Evolutionary conservation across 495 filamentous ascomycete species (phyloP).

Genomic region (Aspergillus affinis): DNA sequence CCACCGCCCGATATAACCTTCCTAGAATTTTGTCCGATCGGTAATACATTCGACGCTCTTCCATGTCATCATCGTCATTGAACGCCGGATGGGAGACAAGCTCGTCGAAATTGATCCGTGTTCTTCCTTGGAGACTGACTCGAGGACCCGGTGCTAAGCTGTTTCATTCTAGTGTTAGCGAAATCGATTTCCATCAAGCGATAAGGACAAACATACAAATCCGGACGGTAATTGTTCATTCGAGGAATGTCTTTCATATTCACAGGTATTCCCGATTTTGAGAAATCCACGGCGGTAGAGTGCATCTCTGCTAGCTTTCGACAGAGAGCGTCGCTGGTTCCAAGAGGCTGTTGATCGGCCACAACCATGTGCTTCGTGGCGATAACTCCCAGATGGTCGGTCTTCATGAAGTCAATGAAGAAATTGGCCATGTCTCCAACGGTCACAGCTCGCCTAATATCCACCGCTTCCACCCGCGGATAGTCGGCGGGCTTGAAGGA

Average conservation of each 20-base stretch:
- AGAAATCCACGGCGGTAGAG: conserved; percentile 80
- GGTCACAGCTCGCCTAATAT: conserved; percentile 56
- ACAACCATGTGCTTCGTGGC: conserved; percentile 64
- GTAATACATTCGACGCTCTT: conserved; percentile 55
- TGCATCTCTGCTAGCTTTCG: conserved; percentile 64
- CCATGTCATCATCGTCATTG: conserved; percentile 53
- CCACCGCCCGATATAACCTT: conserved; percentile 68
- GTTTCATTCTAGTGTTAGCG: not conserved
- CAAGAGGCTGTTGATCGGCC: conserved; percentile 58
- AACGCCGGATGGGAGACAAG: conserved; percentile 18
- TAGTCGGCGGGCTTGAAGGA: conserved; percentile 65
- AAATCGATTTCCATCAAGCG: not conserved
- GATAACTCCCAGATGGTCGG: conserved; percentile 70
- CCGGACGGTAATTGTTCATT: conserved; percentile 46
- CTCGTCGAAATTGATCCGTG: conserved; percentile 15
- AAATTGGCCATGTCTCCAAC: conserved; percentile 69
- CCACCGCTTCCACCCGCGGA: conserved; percentile 49
- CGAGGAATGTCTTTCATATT: conserved; percentile 40
- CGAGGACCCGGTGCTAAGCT: conserved; percentile 64
- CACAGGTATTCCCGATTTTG: conserved; percentile 74
- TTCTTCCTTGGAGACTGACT: conserved; percentile 43
- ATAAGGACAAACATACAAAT: conserved; percentile 40
- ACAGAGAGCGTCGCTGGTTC: conserved; percentile 59
- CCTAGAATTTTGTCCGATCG: conserved; percentile 68
- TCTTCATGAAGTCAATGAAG: conserved; percentile 78